Conservation (phyloP, 2,329 filamentous ascomycete species). For the Xylaria sp. region DNA sequence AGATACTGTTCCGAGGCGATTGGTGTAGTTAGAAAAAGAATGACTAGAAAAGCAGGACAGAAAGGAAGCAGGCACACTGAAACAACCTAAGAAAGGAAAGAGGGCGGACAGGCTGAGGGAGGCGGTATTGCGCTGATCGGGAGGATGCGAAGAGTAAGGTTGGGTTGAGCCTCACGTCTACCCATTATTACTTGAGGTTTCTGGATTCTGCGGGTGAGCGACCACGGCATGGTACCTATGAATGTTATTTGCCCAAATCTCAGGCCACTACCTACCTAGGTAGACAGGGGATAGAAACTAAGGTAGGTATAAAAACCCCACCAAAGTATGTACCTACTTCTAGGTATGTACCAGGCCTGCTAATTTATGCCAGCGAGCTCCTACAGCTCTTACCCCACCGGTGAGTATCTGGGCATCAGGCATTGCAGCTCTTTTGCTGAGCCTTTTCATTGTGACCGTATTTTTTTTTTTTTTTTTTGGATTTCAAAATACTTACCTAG, state of each 20-base stretch:
- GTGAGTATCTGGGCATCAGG: too few relatives aligned
- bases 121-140: constrained; percentile 15
- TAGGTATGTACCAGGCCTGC: too few relatives aligned
- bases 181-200: neutral
- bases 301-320: neutral
- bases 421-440: too few relatives aligned
- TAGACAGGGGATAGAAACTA: neutral
- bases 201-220: neutral
- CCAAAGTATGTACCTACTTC: neutral
- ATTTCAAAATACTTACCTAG: too few relatives aligned
- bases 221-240: neutral
- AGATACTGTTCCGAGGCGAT: neutral
- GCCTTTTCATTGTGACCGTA: too few relatives aligned
- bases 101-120: constrained; percentile 3
- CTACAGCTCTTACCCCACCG: too few relatives aligned
- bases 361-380: too few relatives aligned
- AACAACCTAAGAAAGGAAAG: neutral
- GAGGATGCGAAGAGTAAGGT: constrained; percentile 9
- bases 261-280: too few relatives aligned
- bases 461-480: too few relatives aligned
- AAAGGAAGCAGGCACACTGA: neutral
- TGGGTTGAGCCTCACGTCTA: constrained; percentile 29
- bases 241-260: too few relatives aligned
- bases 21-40: constrained; percentile 15
- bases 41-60: constrained; percentile 15